These are phyloP conservation scores for Stagonosporopsis tanaceti DNA, from an alignment of 2,329 filamentous ascomycete genomes.

Conservation along the genomic window DNA sequence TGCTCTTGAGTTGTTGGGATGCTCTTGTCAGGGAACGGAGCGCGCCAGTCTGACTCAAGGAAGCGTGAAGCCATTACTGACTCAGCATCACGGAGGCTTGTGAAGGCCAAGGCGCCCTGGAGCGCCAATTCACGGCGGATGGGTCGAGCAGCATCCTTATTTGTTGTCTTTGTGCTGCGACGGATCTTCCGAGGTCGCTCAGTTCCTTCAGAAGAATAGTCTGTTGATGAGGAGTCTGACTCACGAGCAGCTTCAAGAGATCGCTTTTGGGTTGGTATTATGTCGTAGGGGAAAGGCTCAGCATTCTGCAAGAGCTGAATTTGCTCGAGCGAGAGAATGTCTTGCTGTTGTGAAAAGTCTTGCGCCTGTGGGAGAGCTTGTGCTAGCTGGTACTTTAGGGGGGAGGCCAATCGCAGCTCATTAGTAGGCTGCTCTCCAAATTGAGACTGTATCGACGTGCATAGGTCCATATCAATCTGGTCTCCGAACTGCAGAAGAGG, in stretches of 20 bases:
- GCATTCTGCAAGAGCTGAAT: neutral
- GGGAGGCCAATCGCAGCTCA: neutral
- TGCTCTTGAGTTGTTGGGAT: conserved; percentile 6
- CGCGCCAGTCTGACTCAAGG: conserved; percentile 1
- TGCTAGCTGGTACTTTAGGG: neutral
- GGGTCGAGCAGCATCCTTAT: too few species aligned
- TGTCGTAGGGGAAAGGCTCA: neutral
- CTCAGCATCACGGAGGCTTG: conserved; percentile 6
- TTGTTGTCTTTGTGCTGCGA: too few species aligned
- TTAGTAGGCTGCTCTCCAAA: neutral
- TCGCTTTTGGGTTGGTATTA: neutral
- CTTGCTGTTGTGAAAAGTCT: neutral
- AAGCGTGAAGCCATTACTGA: conserved; percentile 4
- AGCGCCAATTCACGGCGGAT: neutral
- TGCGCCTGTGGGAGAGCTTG: neutral
- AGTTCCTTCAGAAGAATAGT: neutral
- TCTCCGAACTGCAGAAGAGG: neutral
- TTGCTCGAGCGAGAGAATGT: neutral
- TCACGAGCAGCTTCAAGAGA: neutral
- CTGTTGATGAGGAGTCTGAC: neutral
- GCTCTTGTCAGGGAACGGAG: conserved; percentile 12
- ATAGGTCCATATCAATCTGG: neutral
- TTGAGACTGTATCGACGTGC: neutral
- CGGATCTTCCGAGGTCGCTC: neutral
- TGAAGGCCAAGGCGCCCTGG: neutral